Conservation (phyloP, 768 basidiomycete species). For the Boletales sp. region DNA sequence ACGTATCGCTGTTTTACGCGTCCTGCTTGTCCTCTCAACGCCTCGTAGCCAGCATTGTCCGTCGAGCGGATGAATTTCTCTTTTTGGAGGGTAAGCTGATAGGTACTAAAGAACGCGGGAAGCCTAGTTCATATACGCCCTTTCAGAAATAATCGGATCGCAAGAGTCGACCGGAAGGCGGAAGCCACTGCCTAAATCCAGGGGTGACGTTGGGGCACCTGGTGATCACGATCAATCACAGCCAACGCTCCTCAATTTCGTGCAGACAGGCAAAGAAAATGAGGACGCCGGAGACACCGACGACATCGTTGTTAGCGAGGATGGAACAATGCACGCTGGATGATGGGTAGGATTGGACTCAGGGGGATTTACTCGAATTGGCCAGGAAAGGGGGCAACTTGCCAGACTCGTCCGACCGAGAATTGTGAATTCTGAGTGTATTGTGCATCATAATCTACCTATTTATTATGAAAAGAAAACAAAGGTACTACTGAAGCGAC, state of each 20-base stretch:
- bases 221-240: slow-evolving; percentile 21
- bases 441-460: slow-evolving; percentile 2
- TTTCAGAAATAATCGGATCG: slow-evolving; percentile 58
- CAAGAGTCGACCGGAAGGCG: slow-evolving; percentile 45
- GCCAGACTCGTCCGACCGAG: no score
- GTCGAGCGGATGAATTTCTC: slow-evolving; percentile 69
- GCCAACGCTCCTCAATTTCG: slow-evolving; percentile 50
- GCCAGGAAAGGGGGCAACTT: no score
- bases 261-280: slow-evolving; percentile 28
- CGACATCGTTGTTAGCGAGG: slow-evolving; percentile 53
- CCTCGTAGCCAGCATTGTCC: slow-evolving; percentile 53
- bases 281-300: slow-evolving; percentile 19
- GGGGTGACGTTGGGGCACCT: slow-evolving; percentile 10
- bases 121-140: neutral
- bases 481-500: neutral
- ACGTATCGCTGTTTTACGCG: slow-evolving; percentile 17
- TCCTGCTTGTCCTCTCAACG: neutral
- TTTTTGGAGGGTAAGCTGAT: slow-evolving; percentile 65
- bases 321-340: slow-evolving; percentile 53
- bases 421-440: no score
- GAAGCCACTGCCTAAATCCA: slow-evolving; percentile 33
- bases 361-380: no score
- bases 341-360: slow-evolving; percentile 12
- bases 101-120: neutral
- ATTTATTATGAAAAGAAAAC: slow-evolving; percentile 1